phyloP scores from a whole-genome alignment of 2,329 filamentous ascomycete species.

The Podosphaera aphanis region DNA sequence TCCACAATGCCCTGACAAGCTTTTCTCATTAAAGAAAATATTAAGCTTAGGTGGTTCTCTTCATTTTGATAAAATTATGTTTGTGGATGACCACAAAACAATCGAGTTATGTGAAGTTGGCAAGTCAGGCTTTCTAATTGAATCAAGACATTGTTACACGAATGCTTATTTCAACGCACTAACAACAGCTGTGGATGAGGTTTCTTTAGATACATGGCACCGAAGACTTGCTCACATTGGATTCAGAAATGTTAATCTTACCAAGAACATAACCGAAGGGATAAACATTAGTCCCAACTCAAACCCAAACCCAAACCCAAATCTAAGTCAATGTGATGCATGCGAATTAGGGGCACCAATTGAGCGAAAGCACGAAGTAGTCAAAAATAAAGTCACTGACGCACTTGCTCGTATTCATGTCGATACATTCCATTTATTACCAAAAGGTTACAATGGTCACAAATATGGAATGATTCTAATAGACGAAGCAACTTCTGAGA shows the following conservation, averaged over 20 bases:
- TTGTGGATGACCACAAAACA: neutral
- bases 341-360: neutral
- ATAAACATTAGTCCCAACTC: neutral
- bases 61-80: neutral
- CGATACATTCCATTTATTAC: neutral
- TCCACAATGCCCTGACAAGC: neutral
- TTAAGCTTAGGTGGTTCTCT: neutral
- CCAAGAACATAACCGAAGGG: neutral
- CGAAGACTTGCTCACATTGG: neutral
- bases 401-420: constrained; percentile 1
- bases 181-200: neutral
- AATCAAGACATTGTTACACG: neutral
- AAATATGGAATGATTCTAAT: neutral
- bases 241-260: neutral
- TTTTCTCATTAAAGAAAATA: neutral
- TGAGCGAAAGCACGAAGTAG: neutral
- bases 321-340: too few species aligned
- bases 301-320: neutral
- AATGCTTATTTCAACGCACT: neutral
- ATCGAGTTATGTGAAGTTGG: neutral
- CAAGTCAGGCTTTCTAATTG: neutral
- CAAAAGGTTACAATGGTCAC: neutral
- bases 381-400: neutral
- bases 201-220: neutral
- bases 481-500: neutral